These are phyloP conservation scores for Perilla frutescens DNA, from an alignment of 257 asterid genomes.

Conservation along the genomic window DNA sequence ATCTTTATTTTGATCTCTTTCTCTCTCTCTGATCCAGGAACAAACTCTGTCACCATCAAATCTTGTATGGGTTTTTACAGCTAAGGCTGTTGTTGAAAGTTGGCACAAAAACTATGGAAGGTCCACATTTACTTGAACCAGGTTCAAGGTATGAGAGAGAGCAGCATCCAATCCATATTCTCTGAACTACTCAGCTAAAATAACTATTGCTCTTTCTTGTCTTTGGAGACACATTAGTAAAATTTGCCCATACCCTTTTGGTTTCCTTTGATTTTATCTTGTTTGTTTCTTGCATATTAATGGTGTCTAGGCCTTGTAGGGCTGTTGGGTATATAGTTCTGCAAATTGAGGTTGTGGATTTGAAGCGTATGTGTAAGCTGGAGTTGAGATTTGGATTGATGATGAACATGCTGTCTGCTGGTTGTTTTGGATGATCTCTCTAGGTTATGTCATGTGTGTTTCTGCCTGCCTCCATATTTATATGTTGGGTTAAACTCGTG, in stretches of 20 bases:
- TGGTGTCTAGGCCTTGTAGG: conserved; percentile 77
- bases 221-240: conserved; percentile 44
- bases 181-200: conserved; percentile 60
- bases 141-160: conserved; percentile 84
- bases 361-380: conserved; percentile 52
- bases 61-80: conserved; percentile 82
- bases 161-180: conserved; percentile 60
- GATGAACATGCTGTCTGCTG: conserved; percentile 56
- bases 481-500: conserved; percentile 17
- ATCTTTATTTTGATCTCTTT: conserved; percentile 48
- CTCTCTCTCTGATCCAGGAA: conserved; percentile 74
- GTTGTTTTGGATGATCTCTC: conserved; percentile 56
- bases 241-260: conserved; percentile 80
- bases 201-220: conserved; percentile 55
- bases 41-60: conserved; percentile 93
- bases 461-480: conserved; percentile 19
- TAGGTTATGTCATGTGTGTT: not conserved
- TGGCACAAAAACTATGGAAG: conserved; percentile 70
- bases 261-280: conserved; percentile 37
- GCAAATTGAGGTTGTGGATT: conserved; percentile 55
- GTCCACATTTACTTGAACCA: conserved; percentile 74
- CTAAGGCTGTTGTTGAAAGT: conserved; percentile 74
- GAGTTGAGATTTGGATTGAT: conserved; percentile 51
- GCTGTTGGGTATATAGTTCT: conserved; percentile 64
- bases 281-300: conserved; percentile 52